These are phyloP conservation scores for Buddleja alternifolia DNA, from an alignment of 257 asterid species.

Conservation along the genomic window DNA sequence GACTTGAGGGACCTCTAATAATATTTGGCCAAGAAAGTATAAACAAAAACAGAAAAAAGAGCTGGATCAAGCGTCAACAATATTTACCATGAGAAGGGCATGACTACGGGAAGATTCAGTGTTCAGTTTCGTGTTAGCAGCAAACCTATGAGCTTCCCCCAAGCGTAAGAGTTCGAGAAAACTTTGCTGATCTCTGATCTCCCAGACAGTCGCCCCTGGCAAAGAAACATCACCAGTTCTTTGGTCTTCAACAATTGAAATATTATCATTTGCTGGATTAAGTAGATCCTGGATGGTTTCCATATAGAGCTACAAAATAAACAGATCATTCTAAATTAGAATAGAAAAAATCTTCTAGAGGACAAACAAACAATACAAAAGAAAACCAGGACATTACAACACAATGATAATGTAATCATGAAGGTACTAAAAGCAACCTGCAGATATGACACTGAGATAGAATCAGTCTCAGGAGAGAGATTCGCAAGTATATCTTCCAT, in stretches of 20 bases:
- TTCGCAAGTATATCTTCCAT: conserved; percentile 95
- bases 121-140: conserved; percentile 96
- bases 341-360: conserved; percentile 21
- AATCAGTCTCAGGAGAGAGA: conserved; percentile 76
- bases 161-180: conserved; percentile 83
- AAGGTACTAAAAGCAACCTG: conserved; percentile 59
- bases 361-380: conserved; percentile 24
- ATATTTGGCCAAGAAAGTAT: no score
- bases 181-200: conserved; percentile 85
- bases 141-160: conserved; percentile 97
- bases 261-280: conserved; percentile 91
- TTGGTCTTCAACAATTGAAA: conserved; percentile 95
- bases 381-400: conserved; percentile 9
- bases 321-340: conserved; percentile 31
- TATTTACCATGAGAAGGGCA: conserved; percentile 92
- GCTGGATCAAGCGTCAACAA: conserved; percentile 16
- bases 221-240: conserved; percentile 91
- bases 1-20: no score
- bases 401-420: conserved; percentile 11
- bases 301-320: conserved; percentile 83
- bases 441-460: conserved; percentile 83
- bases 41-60: neutral
- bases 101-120: conserved; percentile 99
- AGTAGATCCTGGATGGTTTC: conserved; percentile 94
- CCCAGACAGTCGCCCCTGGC: conserved; percentile 96